Base-by-base conservation (phyloP, 352 stramenopile species). In the Aphanomyces cochlioides region DNA sequence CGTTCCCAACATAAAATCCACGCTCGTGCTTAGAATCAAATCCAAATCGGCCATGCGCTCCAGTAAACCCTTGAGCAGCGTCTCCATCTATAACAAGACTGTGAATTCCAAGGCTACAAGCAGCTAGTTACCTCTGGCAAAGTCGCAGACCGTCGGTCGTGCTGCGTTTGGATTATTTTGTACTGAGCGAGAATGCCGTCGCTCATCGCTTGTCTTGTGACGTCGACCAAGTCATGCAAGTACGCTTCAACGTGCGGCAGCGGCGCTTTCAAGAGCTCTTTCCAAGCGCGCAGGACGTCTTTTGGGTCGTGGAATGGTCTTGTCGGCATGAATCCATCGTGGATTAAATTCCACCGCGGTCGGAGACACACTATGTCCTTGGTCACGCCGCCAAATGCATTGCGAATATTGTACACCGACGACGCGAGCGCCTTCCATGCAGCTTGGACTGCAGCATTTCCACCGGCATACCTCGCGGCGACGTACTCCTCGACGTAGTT, bases 311-410 rank as follows among this genome's bases (percentile, higher is more conserved):
- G 91, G 15, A 73, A 81, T 61, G 92, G 83, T 17, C 80, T 34
- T 0, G 83, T 90, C 7, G 84, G 84, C 84, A 90, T 90, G 71
- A 92, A 92, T 0, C 83, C 79, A 45, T 88, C 79, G 1, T 82
- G 77, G 2, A 84, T 76, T 21, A 92, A 78, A 3, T 81, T 67
- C 83, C 83, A 92, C 58, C 87, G 79, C 1, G 84, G 84, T 50
- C 86, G 86, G 21, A 89, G 65, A 7, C 74, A 85, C 41, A 81
- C 75, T 56, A 92, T 79, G 60, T 78, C 87, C 72, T 92, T 92
- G 39, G 84, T 92, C 19, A 92, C 84, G 39, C 83, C 83, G 38
- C 83, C 85, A 53, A 82, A 87, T 12, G 72, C 81, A 5, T 79
- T 47, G 17, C 79, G 88, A 40, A 83, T 80, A 59, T 89, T 90